Evolutionary conservation across 2,329 filamentous ascomycete species (phyloP), one percentile per base, ranked within the genome.

Genomic region (Penicillium frequentans): DNA sequence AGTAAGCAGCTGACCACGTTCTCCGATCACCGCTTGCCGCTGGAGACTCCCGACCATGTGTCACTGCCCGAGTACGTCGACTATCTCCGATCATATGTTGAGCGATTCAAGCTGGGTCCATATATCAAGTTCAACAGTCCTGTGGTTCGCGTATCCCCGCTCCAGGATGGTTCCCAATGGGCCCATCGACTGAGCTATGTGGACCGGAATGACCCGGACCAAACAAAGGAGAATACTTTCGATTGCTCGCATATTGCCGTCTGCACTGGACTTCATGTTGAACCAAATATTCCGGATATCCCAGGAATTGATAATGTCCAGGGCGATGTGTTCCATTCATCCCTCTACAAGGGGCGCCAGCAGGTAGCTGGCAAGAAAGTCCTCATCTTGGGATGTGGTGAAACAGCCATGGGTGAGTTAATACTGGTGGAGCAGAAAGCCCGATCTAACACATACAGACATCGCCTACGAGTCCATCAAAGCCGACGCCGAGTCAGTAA

Each of bases 381-480:
- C n/a, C 48, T 61, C 1, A 46, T 61, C n/a, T 37, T 61, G 21
- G 59, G 59, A 27, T 59, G 56, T 29, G 59, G 59, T 27, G 59
- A 61, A 51, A 61, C 59, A 10, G 59, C 56, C 1, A 61, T 61
- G 59, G 59, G 58, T 60, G n/a, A 55, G 58, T 55, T 8, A 5
- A 8, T 52, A 10, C 10, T 6, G 13, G 23, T 11, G 5, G 16
- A 19, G n/a, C 8, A 27, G 19, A 35, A 49, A 37, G 14, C 14
- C 4, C 9, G 1, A 50, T 50, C 39, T 55, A 43, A 55, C 26
- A 21, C 3, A 10, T 29, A 5, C 50, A 60, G 58, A 61, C 45
- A 61, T 61, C 35, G 59, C 59, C 33, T 61, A 61, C 31, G 56
- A 59, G 24, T 61, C 59, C n/a, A 58, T 61, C 37, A 61, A 58